Conservation (phyloP, 140 eudicot species). For the Oenanthe javanica region DNA sequence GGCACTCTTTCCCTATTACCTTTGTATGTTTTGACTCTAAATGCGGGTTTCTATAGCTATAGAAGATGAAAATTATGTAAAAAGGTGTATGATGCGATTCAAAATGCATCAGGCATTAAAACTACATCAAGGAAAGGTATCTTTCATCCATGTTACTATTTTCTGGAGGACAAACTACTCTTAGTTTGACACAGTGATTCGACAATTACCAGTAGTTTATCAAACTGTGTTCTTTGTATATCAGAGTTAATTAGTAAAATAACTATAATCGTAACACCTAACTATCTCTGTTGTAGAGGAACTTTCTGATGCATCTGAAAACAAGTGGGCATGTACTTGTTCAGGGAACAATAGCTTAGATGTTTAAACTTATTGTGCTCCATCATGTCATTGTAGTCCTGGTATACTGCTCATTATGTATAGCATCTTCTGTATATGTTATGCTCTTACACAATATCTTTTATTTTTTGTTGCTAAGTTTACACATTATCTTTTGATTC, state of each 20-base stretch:
- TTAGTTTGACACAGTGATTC: neutral
- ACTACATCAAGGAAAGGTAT: constrained; percentile 42
- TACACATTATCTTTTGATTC: no score
- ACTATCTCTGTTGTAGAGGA: constrained; percentile 33
- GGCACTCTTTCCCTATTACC: constrained; percentile 32
- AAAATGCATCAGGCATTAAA: constrained; percentile 51
- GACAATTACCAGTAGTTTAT: neutral
- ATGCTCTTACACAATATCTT: neutral
- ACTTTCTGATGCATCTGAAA: constrained; percentile 31
- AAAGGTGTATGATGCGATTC: constrained; percentile 40
- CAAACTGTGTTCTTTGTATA: no score
- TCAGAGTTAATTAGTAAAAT: no score
- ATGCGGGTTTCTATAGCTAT: constrained; percentile 54
- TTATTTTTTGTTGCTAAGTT: no score
- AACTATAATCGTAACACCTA: no score
- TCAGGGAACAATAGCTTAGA: constrained; percentile 27
- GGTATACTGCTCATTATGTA: constrained; percentile 38
- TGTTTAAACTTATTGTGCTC: constrained; percentile 48
- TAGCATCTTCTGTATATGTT: neutral
- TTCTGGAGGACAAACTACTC: neutral
- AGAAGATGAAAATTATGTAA: constrained; percentile 33
- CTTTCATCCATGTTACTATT: neutral
- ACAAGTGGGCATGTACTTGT: constrained; percentile 80
- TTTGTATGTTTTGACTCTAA: constrained; percentile 4
- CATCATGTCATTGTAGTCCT: constrained; percentile 78